Conservation (phyloP, 306 rosid species). For the Cyclanthera cordifolia region DNA sequence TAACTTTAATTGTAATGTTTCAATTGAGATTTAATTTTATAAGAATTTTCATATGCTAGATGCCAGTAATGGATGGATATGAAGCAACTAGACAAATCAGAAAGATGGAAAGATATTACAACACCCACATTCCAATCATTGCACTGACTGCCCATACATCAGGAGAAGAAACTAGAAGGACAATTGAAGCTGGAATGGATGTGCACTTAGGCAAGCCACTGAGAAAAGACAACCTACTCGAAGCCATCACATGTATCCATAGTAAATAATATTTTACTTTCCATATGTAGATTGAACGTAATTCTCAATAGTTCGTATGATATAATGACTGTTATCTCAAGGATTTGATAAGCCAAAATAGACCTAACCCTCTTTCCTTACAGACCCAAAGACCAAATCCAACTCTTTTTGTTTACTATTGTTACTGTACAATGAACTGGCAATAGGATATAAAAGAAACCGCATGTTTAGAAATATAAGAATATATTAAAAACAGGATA, state of each 20-base stretch:
- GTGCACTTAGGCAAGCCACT: constrained; percentile 49
- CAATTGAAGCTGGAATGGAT: constrained; percentile 49
- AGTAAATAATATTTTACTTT: not conserved
- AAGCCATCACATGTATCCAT: constrained; percentile 32
- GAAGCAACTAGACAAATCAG: constrained; percentile 53
- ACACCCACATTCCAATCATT: constrained; percentile 49
- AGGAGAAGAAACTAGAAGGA: constrained; percentile 24
- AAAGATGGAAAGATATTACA: constrained; percentile 30
- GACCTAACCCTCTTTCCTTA: not conserved
- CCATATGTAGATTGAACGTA: not conserved
- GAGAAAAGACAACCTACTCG: constrained; percentile 22
- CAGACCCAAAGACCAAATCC: not conserved
- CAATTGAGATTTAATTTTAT: not conserved
- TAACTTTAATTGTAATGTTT: not conserved
- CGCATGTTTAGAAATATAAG: not conserved
- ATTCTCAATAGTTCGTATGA: not conserved
- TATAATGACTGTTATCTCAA: not conserved
- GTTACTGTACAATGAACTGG: no score
- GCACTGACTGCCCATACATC: constrained; percentile 50
- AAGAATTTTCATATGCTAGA: constrained; percentile 23
- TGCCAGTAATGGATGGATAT: constrained; percentile 56
- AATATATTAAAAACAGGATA: not conserved
- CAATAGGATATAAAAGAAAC: not conserved
- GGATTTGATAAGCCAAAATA: not conserved
- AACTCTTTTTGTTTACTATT: not conserved